Percentiles rank a stretch among this genome's conserved stretches.
These are phyloP conservation scores for Neurospora discreta DNA, from an alignment of 495 filamentous ascomycete genomes.

Conservation along the genomic window DNA sequence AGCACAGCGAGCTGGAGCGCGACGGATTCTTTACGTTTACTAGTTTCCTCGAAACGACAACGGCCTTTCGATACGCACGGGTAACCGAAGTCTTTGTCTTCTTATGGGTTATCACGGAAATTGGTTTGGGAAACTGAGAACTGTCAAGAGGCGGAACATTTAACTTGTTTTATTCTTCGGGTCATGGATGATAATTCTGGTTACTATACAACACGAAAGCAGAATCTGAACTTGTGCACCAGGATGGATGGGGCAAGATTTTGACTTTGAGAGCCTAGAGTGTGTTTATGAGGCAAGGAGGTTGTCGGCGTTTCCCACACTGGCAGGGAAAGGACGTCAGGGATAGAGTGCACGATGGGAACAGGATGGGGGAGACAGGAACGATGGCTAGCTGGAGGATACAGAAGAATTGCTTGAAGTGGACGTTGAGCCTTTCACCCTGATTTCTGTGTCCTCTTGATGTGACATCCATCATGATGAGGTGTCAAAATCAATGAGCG, in stretches of 20 bases:
- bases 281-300: not conserved
- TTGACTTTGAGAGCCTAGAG: not conserved
- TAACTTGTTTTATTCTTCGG: not conserved
- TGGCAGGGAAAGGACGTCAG: not conserved
- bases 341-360: not conserved
- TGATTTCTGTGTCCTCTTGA: not conserved
- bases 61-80: not conserved
- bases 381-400: not conserved
- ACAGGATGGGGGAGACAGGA: not conserved
- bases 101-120: not conserved
- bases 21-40: not conserved
- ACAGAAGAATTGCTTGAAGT: not conserved
- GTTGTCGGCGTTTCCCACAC: not conserved
- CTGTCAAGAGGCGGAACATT: not conserved
- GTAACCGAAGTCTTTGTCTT: not conserved
- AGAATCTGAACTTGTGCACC: not conserved
- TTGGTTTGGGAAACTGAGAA: not conserved
- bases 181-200: not conserved
- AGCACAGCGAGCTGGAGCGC: not conserved
- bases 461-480: not conserved
- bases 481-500: not conserved
- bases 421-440: not conserved
- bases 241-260: not conserved
- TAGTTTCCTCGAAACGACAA: not conserved
- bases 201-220: not conserved